Base-by-base conservation (phyloP, 768 basidiomycete genomes). In the Tephrocybe sp. region DNA sequence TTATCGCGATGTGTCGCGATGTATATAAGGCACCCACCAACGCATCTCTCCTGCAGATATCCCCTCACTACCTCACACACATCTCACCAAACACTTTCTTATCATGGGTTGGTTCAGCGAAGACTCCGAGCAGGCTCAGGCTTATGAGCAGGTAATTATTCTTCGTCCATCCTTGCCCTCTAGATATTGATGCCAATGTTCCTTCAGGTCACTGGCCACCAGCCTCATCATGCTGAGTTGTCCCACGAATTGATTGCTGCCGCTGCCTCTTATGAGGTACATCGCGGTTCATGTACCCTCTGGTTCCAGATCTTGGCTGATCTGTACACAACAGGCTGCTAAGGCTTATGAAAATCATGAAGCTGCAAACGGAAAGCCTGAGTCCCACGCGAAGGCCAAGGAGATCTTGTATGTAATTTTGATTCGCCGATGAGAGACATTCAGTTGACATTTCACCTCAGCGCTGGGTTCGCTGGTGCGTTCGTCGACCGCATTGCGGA, bases 171-270 rank as follows among this genome's bases (percentile, higher is more conserved):
- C 3, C 11, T 24, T 24, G n/a, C n/a, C n/a, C n/a, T n/a, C n/a
- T n/a, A n/a, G n/a, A n/a, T n/a, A n/a, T n/a, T n/a, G n/a, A n/a
- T n/a, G n/a, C n/a, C n/a, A n/a, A n/a, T n/a, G n/a, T n/a, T n/a
- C n/a, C n/a, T 34, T 35, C 52, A 84, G 82, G 75, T 77, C 38
- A 28, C 47, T n/a, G n/a, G n/a, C 15, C 75, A 74, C 41, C 72
- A 73, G 12, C 74, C 72, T 9, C 84, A 86, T 71, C 68, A 84
- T 68, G 79, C 84, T 1, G 48, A 66, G 48, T 65, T 86, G 45
- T 78, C 82, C 8, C 86, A 89, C 63, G 81, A 89, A 66, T 62
- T 87, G 35, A 75, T 89, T 53, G 82, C 83, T 40, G 84, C 68
- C 34, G 87, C 87, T 37, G 86, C 85, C 5, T 65, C 82, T 24